Evolutionary conservation across 2,329 filamentous ascomycete species (phyloP), one percentile per base, ranked within the genome.

Genomic region (Fusarium nygamai): DNA sequence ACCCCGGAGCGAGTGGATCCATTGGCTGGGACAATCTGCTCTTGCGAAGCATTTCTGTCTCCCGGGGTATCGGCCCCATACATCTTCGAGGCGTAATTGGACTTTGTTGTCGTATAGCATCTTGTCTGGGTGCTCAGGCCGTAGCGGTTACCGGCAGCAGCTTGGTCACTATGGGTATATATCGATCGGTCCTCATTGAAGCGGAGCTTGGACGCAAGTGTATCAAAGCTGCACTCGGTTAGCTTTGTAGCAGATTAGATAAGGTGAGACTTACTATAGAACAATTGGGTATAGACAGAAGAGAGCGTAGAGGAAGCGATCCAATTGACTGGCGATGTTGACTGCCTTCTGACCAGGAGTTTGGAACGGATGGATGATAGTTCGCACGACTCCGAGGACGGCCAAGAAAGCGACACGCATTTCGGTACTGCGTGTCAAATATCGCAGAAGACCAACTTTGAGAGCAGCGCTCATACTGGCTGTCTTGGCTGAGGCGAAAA

Each of bases 291-390:
- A 85, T 3, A 84, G 50, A 56, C 83, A 85, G 64, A 84, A 83
- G 1, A 85, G 54, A 1, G 82, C 82, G 24, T 85, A 85, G 7
- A 81, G 80, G 48, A 85, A 85, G 1, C 83, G 80, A 44, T 85
- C 84, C 5, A 85, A 60, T 39, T 85, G 82, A 36, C 82, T 81
- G 1, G 83, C 81, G 0, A 80, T 64, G 22, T 80, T 79, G 4
- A 79, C 81, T 0, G 83, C 83, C 19, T 78, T 81, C 64, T 84
- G 82, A 1, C 81, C 78, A 0, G 80, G 78, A 1, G 76, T 77
- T 60, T 84, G 82, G 58, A 83, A 84, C 0, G 81, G 82, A 51
- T 84, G 83, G 7, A 83, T 84, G n/a, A 84, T 78, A 19, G 83
- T 81, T 44, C 84, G 76, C n/a, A 79, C 80, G 4, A 82, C 78